phyloP scores from a whole-genome alignment of 2,329 filamentous ascomycete genomes.

The Leptographium wingfieldii region DNA sequence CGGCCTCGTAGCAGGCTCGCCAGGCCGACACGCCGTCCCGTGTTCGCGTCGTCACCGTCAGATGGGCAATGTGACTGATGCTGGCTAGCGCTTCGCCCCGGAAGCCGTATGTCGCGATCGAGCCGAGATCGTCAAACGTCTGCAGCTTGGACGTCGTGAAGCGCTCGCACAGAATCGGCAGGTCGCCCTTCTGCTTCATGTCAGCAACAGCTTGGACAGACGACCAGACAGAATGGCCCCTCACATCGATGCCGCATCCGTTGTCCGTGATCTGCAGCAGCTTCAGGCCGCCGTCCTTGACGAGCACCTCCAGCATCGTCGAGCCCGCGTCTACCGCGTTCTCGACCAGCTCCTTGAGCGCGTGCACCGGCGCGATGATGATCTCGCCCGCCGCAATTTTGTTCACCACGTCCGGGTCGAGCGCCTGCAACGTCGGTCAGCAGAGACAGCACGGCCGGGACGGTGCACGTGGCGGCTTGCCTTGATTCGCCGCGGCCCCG shows the following conservation, averaged over 20 bases:
- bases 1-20: conserved; percentile 77
- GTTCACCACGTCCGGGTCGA: conserved; percentile 89
- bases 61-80: conserved; percentile 95
- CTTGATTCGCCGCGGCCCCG: conserved; percentile 7
- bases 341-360: conserved; percentile 90
- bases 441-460: neutral
- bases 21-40: conserved; percentile 79
- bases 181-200: conserved; percentile 61
- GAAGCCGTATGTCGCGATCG: conserved; percentile 94
- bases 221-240: too few species aligned
- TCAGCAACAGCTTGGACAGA: neutral
- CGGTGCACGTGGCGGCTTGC: neutral
- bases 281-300: conserved; percentile 92
- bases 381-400: conserved; percentile 98
- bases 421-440: conserved; percentile 39
- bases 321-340: conserved; percentile 97
- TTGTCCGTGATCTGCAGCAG: conserved; percentile 96
- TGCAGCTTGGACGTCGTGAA: conserved; percentile 97
- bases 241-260: conserved; percentile 82
- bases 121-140: conserved; percentile 79
- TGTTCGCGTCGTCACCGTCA: conserved; percentile 89
- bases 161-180: conserved; percentile 84
- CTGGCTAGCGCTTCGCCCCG: conserved; percentile 91
- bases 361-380: conserved; percentile 92
- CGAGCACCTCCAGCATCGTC: conserved; percentile 76